phyloP scores from a whole-genome alignment of 2,329 filamentous ascomycete genomes.

The Pestalotiopsis fici region DNA sequence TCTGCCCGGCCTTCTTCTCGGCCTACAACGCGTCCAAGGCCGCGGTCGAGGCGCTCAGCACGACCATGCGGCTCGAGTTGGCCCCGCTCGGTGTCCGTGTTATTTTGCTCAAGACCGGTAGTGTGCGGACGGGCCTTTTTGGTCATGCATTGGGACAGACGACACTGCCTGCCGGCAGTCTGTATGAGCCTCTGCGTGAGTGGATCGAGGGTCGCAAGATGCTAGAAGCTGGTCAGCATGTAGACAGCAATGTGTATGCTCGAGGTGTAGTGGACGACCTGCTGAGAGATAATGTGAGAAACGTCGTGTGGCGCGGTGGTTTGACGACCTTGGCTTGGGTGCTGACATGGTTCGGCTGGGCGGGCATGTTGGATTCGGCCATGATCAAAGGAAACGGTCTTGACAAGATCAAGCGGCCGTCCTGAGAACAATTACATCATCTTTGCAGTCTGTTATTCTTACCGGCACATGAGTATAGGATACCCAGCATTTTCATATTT shows the following conservation, averaged over 20 bases:
- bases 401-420: not conserved
- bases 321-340: conserved; percentile 5
- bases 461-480: too few species aligned
- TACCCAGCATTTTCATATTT: too few species aligned
- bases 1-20: conserved; percentile 3
- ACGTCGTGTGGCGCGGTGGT: not conserved
- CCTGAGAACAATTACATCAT: not conserved
- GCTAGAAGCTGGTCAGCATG: not conserved
- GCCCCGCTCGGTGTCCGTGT: conserved; percentile 10
- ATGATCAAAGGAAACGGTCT: conserved; percentile 1
- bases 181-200: not conserved
- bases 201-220: conserved; percentile 5
- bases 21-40: conserved; percentile 12
- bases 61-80: conserved; percentile 5
- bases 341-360: conserved; percentile 8
- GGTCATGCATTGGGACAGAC: not conserved
- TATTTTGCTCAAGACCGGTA: conserved; percentile 8
- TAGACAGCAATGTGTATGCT: not conserved
- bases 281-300: not conserved
- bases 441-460: too few species aligned
- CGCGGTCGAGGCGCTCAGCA: conserved; percentile 4
- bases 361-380: not conserved
- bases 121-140: conserved; percentile 3
- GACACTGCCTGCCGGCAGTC: not conserved
- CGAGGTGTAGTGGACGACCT: not conserved